Conservation (phyloP, 148 eudicot genomes). For the Diospyros kaki region DNA sequence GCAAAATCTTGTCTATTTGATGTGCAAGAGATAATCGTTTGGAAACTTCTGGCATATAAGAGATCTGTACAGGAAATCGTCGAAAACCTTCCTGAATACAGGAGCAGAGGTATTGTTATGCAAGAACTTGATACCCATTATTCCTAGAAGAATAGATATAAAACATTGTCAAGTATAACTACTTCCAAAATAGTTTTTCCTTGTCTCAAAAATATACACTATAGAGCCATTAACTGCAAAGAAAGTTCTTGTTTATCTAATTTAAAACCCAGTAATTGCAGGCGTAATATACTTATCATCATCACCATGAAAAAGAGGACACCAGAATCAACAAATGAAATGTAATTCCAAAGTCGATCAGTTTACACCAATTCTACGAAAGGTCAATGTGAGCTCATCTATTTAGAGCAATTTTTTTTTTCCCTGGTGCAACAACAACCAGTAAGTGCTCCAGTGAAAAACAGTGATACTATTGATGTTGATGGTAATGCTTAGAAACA, state of each 20-base stretch:
- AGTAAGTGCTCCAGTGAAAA: too few species aligned
- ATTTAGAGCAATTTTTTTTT: not conserved
- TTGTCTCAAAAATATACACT: not conserved
- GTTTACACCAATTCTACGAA: not conserved
- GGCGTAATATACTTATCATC: not conserved
- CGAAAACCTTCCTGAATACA: slow-evolving; percentile 66
- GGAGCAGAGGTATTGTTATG: slow-evolving; percentile 11
- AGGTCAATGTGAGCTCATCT: not conserved
- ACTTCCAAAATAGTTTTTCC: not conserved
- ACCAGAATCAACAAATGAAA: not conserved
- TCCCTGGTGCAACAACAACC: too few species aligned
- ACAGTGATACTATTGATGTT: too few species aligned
- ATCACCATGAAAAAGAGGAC: not conserved
- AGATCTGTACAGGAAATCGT: slow-evolving; percentile 68
- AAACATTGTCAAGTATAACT: not conserved
- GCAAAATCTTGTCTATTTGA: slow-evolving; percentile 77
- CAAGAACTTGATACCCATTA: not conserved
- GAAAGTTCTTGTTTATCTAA: not conserved
- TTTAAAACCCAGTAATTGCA: not conserved
- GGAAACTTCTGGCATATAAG: slow-evolving; percentile 82
- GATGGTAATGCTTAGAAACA: too few species aligned
- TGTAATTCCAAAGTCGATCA: not conserved
- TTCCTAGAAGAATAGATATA: not conserved
- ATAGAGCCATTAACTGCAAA: not conserved
- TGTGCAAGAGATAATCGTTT: slow-evolving; percentile 83